Percentiles rank a stretch among this genome's conserved stretches.
Conservation (phyloP, 2,329 filamentous ascomycete genomes). For the Cercospora berteroae region DNA sequence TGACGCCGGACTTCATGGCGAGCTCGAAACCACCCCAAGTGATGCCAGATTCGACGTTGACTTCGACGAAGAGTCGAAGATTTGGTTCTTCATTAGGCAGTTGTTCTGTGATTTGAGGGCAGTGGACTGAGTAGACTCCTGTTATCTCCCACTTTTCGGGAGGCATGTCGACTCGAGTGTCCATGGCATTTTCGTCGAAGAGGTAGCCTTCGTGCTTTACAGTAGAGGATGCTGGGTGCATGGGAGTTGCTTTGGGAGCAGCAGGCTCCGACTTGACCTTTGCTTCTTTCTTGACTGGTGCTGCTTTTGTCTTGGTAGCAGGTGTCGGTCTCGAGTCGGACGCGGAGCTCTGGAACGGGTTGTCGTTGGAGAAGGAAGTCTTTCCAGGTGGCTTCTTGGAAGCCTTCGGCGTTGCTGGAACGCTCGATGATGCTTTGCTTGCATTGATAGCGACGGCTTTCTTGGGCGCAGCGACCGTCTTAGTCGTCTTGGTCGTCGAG, state of each 20-base stretch:
- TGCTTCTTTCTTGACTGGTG: neutral
- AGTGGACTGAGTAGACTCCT: slow-evolving; percentile 46
- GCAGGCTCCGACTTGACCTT: slow-evolving; percentile 19
- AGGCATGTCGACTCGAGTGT: slow-evolving; percentile 21
- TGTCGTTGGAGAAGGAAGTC: neutral
- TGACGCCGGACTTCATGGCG: slow-evolving; percentile 44
- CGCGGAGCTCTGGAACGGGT: slow-evolving; percentile 13
- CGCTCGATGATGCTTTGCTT: neutral
- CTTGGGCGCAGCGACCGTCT: neutral
- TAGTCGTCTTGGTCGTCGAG: neutral
- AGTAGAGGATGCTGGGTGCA: neutral
- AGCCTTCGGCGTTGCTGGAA: neutral
- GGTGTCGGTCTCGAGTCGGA: neutral
- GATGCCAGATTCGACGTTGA: slow-evolving; percentile 36
- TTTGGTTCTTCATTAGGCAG: slow-evolving; percentile 25
- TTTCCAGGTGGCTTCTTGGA: neutral
- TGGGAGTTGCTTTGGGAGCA: slow-evolving; percentile 10
- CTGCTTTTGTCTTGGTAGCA: neutral
- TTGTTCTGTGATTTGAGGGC: slow-evolving; percentile 26
- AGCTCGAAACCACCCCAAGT: slow-evolving; percentile 52
- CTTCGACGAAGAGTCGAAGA: slow-evolving; percentile 42
- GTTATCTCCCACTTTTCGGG: slow-evolving; percentile 39
- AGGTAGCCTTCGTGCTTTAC: slow-evolving; percentile 18
- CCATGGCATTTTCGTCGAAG: slow-evolving; percentile 25
- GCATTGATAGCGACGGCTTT: neutral